Evolutionary conservation across 805 yeast species (phyloP).

Genomic region (Yarrowia porcina): DNA sequence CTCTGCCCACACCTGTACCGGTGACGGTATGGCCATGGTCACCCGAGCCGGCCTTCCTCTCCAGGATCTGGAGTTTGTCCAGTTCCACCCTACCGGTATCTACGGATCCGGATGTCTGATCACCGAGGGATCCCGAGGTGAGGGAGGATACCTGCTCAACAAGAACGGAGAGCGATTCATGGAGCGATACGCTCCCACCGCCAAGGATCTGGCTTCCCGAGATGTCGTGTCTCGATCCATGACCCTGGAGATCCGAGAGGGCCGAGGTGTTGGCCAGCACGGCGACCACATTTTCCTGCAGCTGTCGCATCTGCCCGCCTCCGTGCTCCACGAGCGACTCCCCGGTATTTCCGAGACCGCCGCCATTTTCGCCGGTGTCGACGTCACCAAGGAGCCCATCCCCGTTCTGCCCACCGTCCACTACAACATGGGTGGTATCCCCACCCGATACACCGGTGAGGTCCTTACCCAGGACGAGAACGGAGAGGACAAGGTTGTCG

Average conservation of each 20-base stretch:
- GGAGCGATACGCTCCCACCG: conserved; percentile 99
- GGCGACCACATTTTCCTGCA: conserved; percentile 95
- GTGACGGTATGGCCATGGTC: conserved; percentile 99
- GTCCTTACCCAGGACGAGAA: conserved; percentile 74
- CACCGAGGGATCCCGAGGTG: conserved; percentile 99
- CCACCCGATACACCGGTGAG: conserved; percentile 97
- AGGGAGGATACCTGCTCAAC: conserved; percentile 96
- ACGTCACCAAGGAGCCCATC: conserved; percentile 98
- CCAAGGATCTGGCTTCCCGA: conserved; percentile 97
- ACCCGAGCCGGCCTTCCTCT: conserved; percentile 97
- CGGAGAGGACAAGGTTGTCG: conserved; percentile 88
- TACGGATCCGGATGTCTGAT: conserved; percentile 98
- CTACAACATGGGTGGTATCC: conserved; percentile 99
- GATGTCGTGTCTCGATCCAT: conserved; percentile 98
- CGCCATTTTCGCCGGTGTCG: conserved; percentile 97
- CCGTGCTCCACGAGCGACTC: conserved; percentile 87
- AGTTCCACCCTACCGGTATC: conserved; percentile 99
- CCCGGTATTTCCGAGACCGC: conserved; percentile 99
- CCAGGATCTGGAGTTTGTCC: conserved; percentile 96
- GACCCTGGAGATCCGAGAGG: conserved; percentile 97
- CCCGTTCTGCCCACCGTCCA: conserved; percentile 98
- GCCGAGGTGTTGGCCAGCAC: conserved; percentile 97
- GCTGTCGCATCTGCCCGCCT: conserved; percentile 88
- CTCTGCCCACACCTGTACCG: conserved; percentile 99
- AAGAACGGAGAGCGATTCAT: conserved; percentile 98